Percentiles rank a stretch among this genome's conserved stretches.
Conservation (phyloP, 78 protist species). For the Dictyostelium firmibasis region DNA sequence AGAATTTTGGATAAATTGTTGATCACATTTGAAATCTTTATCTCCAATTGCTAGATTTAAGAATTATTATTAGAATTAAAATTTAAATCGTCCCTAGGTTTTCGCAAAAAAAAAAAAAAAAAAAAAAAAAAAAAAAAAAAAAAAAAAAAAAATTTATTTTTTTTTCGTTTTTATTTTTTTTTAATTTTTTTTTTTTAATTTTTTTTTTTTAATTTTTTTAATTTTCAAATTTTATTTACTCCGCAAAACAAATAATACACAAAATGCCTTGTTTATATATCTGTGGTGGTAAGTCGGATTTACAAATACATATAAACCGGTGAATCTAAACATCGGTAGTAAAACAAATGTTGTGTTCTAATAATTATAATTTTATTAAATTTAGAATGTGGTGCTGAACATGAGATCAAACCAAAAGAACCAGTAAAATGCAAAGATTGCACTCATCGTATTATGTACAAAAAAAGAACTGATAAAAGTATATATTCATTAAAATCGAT, state of each 20-base stretch:
- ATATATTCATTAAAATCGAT: neutral
- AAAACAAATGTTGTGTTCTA: too few relatives aligned
- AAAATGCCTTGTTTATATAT: constrained; percentile 77
- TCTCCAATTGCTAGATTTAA: too few relatives aligned
- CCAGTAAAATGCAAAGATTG: constrained; percentile 75
- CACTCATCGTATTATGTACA: constrained; percentile 74
- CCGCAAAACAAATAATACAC: neutral
- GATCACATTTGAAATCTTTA: too few relatives aligned
- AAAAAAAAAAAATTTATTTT: neutral
- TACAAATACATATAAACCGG: neutral
- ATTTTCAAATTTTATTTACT: neutral
- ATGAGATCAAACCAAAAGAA: constrained; percentile 73
- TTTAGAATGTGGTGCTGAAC: constrained; percentile 66
- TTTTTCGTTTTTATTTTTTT: neutral
- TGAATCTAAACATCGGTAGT: too few relatives aligned
- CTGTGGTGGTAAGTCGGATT: constrained; percentile 59
- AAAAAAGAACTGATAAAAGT: constrained; percentile 79
- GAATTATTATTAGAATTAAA: too few relatives aligned
- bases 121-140: neutral
- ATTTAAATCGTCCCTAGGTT: too few relatives aligned
- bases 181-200: neutral
- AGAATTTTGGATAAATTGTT: too few relatives aligned
- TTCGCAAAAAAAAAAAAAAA: neutral
- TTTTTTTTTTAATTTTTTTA: neutral
- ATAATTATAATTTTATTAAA: neutral